Conservation (phyloP, 768 basidiomycete species). For the Coprinellus aureogranulatus region DNA sequence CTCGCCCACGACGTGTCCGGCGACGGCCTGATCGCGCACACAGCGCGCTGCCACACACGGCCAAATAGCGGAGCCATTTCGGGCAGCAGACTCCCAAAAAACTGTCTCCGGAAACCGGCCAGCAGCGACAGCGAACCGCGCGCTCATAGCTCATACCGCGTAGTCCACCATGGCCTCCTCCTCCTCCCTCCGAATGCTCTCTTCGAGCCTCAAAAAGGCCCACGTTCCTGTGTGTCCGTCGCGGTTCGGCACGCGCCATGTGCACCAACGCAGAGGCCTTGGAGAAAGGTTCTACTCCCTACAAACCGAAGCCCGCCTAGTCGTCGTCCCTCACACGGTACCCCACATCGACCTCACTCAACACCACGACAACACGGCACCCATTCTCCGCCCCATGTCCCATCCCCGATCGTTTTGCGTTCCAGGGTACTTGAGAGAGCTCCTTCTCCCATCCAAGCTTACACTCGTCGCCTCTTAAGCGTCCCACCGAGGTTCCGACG, state of each 20-base stretch:
- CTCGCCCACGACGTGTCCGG: constrained; percentile 32
- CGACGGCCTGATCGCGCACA: constrained; percentile 13
- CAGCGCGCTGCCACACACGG: constrained; percentile 29
- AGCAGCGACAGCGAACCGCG: constrained; percentile 10
- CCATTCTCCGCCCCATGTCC: no score
- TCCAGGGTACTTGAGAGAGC: no score
- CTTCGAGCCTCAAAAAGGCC: constrained; percentile 22
- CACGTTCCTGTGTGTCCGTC: constrained; percentile 22
- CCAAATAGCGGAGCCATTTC: constrained; percentile 20
- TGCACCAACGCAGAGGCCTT: constrained; percentile 54
- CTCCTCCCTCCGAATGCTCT: constrained; percentile 6
- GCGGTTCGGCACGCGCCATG: constrained; percentile 30
- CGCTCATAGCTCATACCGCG: neutral
- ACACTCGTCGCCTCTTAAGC: no score
- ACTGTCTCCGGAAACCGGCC: constrained; percentile 20
- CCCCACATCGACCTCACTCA: no score
- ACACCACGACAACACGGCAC: no score
- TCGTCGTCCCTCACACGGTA: no score
- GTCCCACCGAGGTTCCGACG: no score
- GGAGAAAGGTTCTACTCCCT: no score
- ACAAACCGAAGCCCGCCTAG: no score
- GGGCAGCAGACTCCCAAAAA: constrained; percentile 12
- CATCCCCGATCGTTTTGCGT: no score
- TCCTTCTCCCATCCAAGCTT: no score
- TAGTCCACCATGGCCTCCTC: constrained; percentile 7